Evolutionary conservation across 2,329 filamentous ascomycete species (phyloP), one percentile per base, ranked within the genome.

Genomic region (Aspergillus arachidicola): DNA sequence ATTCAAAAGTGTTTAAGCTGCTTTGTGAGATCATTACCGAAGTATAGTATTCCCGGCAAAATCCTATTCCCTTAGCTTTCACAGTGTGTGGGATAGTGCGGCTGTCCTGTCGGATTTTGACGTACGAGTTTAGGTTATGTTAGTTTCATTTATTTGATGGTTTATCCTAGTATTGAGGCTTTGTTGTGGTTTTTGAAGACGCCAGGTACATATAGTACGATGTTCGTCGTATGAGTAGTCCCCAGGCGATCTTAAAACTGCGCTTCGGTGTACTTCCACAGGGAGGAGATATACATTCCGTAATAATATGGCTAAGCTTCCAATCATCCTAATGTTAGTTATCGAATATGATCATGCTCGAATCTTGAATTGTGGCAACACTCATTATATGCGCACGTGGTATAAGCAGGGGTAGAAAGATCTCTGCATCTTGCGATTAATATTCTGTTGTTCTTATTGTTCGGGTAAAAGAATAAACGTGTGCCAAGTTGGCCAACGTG

Each of bases 401-500:
- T 55, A 55, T 21, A 36, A 19, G 19, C 3, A 54, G 16, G 30
- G 30, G 26, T 30, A 19, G 46, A 28, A 14, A 28, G 30, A 36
- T 23, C 51, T 54, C 4, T 23, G n/a, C 5, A 54, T 23, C 10
- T 36, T 6, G 51, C 19, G 16, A 34, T 23, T 36, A 19, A 54
- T 21, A 14, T 34, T 11, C 12, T 34, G n/a, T 3, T n/a, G 51
- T 9, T 36, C 30, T 54, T 21, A 36, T 14, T 34, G 30, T 54
- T 36, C 45, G 59, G 59, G 58, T 43, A 55, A 45, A 56, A 45
- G n/a, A 55, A 46, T 34, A 23, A 26, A 58, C 57, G 62, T 58
- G 54, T 58, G 46, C 19, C 11, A 26, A 58, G 61, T 61, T 54
- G 56, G 46, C 19, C 11, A 26, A 58, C 56, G 61, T 63, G 58